Base-by-base conservation (phyloP, 2,329 filamentous ascomycete genomes). In the Mariannaea elegans region DNA sequence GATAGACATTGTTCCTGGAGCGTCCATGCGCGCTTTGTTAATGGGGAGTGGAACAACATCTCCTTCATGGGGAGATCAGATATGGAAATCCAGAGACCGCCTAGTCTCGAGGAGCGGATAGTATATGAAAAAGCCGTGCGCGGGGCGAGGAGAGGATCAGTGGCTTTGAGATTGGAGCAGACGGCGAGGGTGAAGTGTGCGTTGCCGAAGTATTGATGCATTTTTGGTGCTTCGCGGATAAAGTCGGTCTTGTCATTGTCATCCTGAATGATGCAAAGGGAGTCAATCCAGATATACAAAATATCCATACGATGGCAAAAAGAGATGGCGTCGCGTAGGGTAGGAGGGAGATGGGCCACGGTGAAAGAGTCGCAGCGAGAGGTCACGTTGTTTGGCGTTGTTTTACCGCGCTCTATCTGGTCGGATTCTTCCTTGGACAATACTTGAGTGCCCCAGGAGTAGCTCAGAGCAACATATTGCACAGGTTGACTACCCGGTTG, bases 201-300 rank as follows among this genome's bases (percentile, higher is more conserved):
- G 31, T 56, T 56, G 21, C 42, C 52, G 12, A 48, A 56, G 16
- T 56, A 56, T 10, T 48, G 32, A 13, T 56, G 42, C 52, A 56
- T 56, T 8, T 48, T 56, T 23, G 44, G 52, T 5, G 44, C 52
- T 42, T 56, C 52, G 8, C 44, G 52, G 21, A 16, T 32, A 48
- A 56, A 56, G 24, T 56, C 52, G 23, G 32, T 3, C n/a, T 24
- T 21, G 14, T 56, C 13, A 16, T 13, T 38, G 10, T 31, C 52
- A 23, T 56, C 44, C 12, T 56, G 52, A 16, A 48, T 16, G 44
- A 56, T 53, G 31, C 36, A 52, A n/a, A 52, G 23, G 5, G 36
- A 41, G 49, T 52, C 36, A 9, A 52, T 31, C 52, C 44, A 42
- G 24, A 56, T 9, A 42, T 56, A 24, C 10, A 31, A n/a, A 14